Conservation (phyloP, 495 filamentous ascomycete genomes). For the Penicillium steckii region DNA sequence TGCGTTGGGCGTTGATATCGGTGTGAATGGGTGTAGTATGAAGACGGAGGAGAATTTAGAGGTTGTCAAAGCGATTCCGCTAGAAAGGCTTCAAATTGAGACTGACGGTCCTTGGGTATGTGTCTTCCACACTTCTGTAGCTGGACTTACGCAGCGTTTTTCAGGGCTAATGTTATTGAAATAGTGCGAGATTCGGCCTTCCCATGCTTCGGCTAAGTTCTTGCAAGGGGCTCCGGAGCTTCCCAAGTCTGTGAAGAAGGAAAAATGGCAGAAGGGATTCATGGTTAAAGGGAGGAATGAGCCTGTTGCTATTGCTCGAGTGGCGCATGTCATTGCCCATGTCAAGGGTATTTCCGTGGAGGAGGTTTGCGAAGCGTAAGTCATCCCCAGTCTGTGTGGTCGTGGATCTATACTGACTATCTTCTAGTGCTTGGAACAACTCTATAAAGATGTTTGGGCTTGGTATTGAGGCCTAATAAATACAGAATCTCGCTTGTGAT, state of each 20-base stretch:
- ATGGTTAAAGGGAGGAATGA: constrained; percentile 95
- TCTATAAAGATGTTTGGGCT: constrained; percentile 78
- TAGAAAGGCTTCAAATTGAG: constrained; percentile 80
- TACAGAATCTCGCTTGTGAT: neutral
- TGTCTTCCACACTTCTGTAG: neutral
- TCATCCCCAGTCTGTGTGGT: constrained; percentile 3
- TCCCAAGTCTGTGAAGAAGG: constrained; percentile 78
- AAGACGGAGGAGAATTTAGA: constrained; percentile 87
- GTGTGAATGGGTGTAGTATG: constrained; percentile 88
- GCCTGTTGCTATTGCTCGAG: constrained; percentile 74
- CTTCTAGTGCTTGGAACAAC: constrained; percentile 70
- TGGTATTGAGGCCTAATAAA: constrained; percentile 38
- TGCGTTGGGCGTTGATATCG: constrained; percentile 74
- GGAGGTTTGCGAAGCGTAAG: constrained; percentile 80
- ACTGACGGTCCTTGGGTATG: constrained; percentile 88
- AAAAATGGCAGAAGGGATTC: constrained; percentile 78
- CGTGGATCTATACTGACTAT: constrained; percentile 15
- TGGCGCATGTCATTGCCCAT: constrained; percentile 82
- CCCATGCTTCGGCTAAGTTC: constrained; percentile 52
- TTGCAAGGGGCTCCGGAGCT: constrained; percentile 42
- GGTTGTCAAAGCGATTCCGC: constrained; percentile 71
- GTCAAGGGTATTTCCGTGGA: constrained; percentile 77
- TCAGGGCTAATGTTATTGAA: neutral
- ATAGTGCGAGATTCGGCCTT: constrained; percentile 56
- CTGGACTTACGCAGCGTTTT: constrained; percentile 2